A percentile compares a stretch with the other conserved stretches of the same genome.
phyloP scores from a whole-genome alignment of 805 yeast species.

The Lipomyces yamanashiensis region DNA sequence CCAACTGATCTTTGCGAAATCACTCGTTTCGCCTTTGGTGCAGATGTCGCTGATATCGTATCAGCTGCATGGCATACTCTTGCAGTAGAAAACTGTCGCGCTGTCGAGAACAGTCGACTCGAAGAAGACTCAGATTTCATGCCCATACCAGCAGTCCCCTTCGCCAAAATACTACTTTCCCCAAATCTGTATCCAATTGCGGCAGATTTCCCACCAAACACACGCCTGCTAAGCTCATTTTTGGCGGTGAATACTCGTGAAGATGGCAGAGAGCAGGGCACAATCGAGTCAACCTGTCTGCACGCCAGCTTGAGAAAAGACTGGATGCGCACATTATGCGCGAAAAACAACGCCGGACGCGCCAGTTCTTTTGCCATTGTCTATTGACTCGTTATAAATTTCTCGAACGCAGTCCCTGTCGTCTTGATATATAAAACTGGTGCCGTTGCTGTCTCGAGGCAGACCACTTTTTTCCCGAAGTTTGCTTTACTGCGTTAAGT shows the following conservation, averaged over 20 bases:
- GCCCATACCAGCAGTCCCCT: too few species aligned
- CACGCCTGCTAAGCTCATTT: not conserved
- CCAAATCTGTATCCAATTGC: not conserved
- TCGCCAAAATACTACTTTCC: not conserved
- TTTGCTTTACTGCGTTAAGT: not conserved
- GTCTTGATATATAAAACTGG: not conserved
- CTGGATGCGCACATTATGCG: constrained; percentile 23
- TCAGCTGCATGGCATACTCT: not conserved
- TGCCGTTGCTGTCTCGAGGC: not conserved
- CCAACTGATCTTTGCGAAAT: constrained; percentile 56
- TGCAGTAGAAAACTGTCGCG: not conserved
- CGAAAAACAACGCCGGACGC: constrained; percentile 29
- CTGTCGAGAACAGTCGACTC: constrained; percentile 4
- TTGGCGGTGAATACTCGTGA: not conserved
- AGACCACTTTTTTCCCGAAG: constrained; percentile 7
- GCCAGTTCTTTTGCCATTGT: constrained; percentile 25
- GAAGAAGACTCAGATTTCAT: not conserved
- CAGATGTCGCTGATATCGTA: not conserved
- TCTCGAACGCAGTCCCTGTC: not conserved
- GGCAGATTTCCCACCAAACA: not conserved
- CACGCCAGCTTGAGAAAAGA: not conserved
- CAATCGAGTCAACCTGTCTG: not conserved
- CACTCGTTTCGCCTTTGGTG: constrained; percentile 3
- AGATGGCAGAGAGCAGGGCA: not conserved
- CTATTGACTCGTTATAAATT: not conserved